A percentile compares a stretch with the other conserved stretches of the same genome.
phyloP scores from a whole-genome alignment of 306 rosid species.

The Adenanthera pavonina region DNA sequence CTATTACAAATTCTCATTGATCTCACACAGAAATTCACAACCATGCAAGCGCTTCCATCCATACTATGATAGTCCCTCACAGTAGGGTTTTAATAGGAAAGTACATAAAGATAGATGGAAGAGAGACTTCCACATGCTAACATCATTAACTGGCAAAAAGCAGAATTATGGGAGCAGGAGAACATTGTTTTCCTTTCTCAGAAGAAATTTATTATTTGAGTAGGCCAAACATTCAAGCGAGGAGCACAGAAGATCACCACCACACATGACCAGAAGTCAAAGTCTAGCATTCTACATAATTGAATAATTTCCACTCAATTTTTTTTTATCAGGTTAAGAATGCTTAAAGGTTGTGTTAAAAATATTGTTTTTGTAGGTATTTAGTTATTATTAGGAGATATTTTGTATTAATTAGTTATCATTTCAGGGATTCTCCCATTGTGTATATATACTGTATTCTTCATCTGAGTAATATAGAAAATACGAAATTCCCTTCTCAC shows the following conservation, averaged over 20 bases:
- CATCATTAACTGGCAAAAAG: conserved; percentile 1
- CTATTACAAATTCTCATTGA: background rate
- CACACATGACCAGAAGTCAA: conserved; percentile 2
- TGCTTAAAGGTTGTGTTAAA: background rate
- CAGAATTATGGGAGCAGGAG: conserved; percentile 24
- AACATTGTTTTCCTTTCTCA: conserved; percentile 14
- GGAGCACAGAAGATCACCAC: background rate
- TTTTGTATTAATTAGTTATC: too few species aligned
- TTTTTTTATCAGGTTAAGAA: background rate
- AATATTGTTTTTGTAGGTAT: too few species aligned
- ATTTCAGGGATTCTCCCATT: too few species aligned
- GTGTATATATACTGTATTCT: too few species aligned
- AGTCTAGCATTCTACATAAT: background rate
- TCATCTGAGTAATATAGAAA: too few species aligned
- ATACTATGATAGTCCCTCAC: background rate
- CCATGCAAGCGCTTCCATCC: background rate
- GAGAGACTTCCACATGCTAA: background rate
- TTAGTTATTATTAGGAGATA: too few species aligned
- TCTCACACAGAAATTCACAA: background rate
- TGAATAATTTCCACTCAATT: background rate
- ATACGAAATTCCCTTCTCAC: too few species aligned
- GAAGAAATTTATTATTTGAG: conserved; percentile 17
- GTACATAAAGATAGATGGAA: background rate
- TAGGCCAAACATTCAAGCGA: background rate
- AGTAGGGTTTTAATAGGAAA: background rate